Conservation (phyloP, 441 rosid genomes). For the Erodium moschatum region DNA sequence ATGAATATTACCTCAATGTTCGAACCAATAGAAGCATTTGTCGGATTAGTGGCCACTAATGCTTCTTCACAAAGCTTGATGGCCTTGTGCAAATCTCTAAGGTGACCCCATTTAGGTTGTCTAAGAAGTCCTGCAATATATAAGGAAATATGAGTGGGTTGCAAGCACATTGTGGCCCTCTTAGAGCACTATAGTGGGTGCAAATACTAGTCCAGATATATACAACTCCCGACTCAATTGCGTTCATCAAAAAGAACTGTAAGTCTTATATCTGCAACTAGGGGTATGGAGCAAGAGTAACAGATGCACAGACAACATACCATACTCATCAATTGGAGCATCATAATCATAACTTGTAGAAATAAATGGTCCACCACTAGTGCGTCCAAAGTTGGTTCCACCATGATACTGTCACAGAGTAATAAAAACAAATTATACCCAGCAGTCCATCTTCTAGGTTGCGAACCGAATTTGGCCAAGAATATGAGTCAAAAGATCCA, state of each 20-base stretch:
- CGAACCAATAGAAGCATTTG: conserved; percentile 41
- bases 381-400: conserved; percentile 64
- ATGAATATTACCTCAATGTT: conserved; percentile 42
- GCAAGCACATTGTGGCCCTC: background rate
- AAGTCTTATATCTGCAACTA: background rate
- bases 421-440: conserved; percentile 19
- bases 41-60: conserved; percentile 51
- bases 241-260: conserved; percentile 5
- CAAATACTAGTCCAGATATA: background rate
- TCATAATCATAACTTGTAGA: conserved; percentile 69
- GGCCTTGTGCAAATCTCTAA: conserved; percentile 58
- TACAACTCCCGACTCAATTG: background rate
- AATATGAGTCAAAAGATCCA: background rate
- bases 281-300: background rate
- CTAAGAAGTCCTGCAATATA: conserved; percentile 42
- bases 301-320: conserved; percentile 26
- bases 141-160: conserved; percentile 7
- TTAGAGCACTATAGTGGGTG: conserved; percentile 1
- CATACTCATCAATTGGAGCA: conserved; percentile 76
- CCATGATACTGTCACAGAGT: conserved; percentile 49
- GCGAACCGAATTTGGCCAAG: background rate
- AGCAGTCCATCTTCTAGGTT: conserved; percentile 7
- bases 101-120: conserved; percentile 74
- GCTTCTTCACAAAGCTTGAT: conserved; percentile 63
- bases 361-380: conserved; percentile 69